phyloP scores from a whole-genome alignment of 2,329 filamentous ascomycete genomes.

The Sclerotinia trifoliorum region DNA sequence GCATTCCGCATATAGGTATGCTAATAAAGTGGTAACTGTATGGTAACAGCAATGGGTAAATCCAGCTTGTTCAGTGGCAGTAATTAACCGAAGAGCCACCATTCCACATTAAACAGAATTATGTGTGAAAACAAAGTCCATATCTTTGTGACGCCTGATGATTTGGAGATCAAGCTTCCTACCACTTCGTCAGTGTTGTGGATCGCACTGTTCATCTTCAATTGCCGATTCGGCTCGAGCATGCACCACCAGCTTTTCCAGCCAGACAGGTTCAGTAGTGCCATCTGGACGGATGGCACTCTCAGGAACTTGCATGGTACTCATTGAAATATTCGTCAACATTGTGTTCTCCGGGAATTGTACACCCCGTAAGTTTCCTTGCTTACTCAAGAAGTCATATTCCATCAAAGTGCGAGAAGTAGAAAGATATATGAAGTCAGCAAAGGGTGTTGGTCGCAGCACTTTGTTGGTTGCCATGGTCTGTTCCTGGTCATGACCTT shows the following conservation, averaged over 20 bases:
- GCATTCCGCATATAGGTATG: not conserved
- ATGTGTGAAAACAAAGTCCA: not conserved
- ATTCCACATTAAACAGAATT: not conserved
- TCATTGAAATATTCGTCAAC: not conserved
- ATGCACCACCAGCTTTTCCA: not conserved
- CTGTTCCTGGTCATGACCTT: not conserved
- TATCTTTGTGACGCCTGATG: not conserved
- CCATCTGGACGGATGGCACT: not conserved
- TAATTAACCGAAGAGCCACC: not conserved
- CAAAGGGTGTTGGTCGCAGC: not conserved
- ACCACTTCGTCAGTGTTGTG: not conserved
- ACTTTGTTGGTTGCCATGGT: not conserved
- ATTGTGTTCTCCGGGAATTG: not conserved
- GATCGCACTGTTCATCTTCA: not conserved
- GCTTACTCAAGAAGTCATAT: not conserved
- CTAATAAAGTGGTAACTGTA: not conserved
- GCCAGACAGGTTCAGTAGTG: not conserved
- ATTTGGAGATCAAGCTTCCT: not conserved
- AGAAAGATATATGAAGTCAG: slow-evolving; percentile 7
- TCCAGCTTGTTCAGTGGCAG: not conserved
- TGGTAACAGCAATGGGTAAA: not conserved
- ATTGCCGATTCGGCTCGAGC: not conserved
- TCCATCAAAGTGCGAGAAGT: not conserved
- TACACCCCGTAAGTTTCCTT: not conserved
- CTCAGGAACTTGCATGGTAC: not conserved